Conservation (phyloP, 441 rosid genomes). For the Aquilaria agallochum region DNA sequence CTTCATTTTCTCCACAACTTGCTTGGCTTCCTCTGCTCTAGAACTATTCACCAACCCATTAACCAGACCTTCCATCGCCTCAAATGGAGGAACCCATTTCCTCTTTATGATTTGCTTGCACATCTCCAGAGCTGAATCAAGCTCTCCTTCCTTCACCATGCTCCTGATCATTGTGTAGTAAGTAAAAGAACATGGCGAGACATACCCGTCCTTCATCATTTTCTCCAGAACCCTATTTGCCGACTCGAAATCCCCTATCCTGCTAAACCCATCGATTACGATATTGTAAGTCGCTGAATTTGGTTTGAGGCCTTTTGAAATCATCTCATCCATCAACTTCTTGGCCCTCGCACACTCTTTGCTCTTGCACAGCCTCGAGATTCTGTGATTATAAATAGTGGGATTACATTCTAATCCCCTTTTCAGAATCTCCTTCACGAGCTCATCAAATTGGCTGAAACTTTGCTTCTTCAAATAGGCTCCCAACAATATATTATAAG, state of each 20-base stretch:
- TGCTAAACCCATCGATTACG: constrained; percentile 19
- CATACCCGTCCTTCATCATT: constrained; percentile 18
- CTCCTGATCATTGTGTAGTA: constrained; percentile 19
- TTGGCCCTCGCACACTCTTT: constrained; percentile 23
- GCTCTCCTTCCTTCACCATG: constrained; percentile 28
- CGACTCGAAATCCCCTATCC: constrained; percentile 24
- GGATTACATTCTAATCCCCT: constrained; percentile 21
- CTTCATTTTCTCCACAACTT: constrained; percentile 26
- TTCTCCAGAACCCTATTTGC: constrained; percentile 22
- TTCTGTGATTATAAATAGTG: constrained; percentile 18
- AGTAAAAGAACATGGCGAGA: constrained; percentile 18
- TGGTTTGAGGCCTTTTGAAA: constrained; percentile 17
- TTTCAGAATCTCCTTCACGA: constrained; percentile 17
- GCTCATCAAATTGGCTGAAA: constrained; percentile 15
- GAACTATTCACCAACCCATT: constrained; percentile 24
- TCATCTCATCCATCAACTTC: constrained; percentile 25
- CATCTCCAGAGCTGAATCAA: constrained; percentile 23
- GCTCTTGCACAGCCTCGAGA: constrained; percentile 19
- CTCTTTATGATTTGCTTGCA: constrained; percentile 22
- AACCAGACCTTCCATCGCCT: constrained; percentile 21
- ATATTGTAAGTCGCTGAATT: constrained; percentile 19
- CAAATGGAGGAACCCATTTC: constrained; percentile 31
- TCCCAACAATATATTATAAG: constrained; percentile 15
- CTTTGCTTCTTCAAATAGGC: constrained; percentile 18
- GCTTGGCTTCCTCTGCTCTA: constrained; percentile 22